phyloP scores from a whole-genome alignment of 805 yeast genomes.

The Priceomyces fermenticarens region DNA sequence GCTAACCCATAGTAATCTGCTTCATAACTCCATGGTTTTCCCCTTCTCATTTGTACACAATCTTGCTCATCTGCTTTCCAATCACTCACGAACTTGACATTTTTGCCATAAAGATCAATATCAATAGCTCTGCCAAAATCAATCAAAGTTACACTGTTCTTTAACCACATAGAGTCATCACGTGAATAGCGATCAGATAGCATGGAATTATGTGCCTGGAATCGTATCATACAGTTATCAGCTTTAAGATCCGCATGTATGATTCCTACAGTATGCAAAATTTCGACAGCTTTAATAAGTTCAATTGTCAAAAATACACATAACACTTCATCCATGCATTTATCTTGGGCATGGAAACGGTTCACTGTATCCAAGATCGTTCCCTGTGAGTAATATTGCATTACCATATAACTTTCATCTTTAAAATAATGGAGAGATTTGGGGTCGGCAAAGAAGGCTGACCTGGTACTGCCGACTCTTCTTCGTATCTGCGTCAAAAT shows the following conservation, averaged over 20 bases:
- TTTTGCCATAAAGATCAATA: slow-evolving; percentile 47
- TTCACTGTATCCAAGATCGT: slow-evolving; percentile 70
- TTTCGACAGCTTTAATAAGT: slow-evolving; percentile 54
- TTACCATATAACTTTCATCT: slow-evolving; percentile 67
- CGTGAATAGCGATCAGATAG: slow-evolving; percentile 22
- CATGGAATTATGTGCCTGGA: slow-evolving; percentile 24
- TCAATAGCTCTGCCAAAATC: slow-evolving; percentile 86
- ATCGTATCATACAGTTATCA: slow-evolving; percentile 77
- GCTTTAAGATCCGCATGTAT: slow-evolving; percentile 86
- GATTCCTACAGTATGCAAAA: slow-evolving; percentile 62
- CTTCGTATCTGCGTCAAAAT: slow-evolving; percentile 57
- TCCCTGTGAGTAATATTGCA: slow-evolving; percentile 68
- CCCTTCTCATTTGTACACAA: slow-evolving; percentile 64
- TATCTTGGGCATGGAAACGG: slow-evolving; percentile 26
- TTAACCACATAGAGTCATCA: slow-evolving; percentile 45
- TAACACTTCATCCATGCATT: slow-evolving; percentile 55
- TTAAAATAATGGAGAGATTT: slow-evolving; percentile 51
- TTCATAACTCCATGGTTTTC: slow-evolving; percentile 69
- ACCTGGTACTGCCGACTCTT: slow-evolving; percentile 22
- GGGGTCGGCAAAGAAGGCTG: slow-evolving; percentile 46
- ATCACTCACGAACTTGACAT: slow-evolving; percentile 52
- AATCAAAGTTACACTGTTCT: slow-evolving; percentile 59
- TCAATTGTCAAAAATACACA: slow-evolving; percentile 64
- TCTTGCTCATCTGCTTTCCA: slow-evolving; percentile 67
- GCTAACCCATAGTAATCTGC: slow-evolving; percentile 86